Evolutionary conservation across 2,329 filamentous ascomycete genomes (phyloP).

Genomic region (Mollisiaceae sp.): DNA sequence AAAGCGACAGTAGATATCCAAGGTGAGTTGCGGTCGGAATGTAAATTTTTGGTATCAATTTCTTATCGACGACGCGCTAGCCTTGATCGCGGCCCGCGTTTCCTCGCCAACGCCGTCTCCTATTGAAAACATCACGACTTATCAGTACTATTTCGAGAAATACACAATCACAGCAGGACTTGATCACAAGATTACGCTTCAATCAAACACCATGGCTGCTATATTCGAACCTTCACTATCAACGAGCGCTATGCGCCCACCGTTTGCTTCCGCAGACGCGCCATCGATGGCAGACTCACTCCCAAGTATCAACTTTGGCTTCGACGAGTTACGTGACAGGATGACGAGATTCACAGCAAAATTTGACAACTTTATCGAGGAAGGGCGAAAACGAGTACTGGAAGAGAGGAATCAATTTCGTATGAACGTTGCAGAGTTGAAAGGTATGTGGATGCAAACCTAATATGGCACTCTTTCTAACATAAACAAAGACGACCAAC

Average conservation of each 20-base stretch:
- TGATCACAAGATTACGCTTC: background rate
- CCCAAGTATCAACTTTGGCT: slow-evolving; percentile 92
- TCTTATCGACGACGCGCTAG: slow-evolving; percentile 14
- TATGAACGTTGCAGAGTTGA: slow-evolving; percentile 85
- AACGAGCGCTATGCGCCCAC: slow-evolving; percentile 54
- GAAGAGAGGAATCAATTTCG: slow-evolving; percentile 95
- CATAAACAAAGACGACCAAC: slow-evolving; percentile 76
- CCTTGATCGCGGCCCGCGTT: slow-evolving; percentile 12
- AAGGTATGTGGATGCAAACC: slow-evolving; percentile 63
- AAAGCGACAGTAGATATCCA: background rate
- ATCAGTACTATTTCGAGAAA: background rate
- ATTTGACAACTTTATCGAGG: slow-evolving; percentile 94
- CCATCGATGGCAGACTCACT: slow-evolving; percentile 78
- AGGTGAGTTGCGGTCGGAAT: background rate
- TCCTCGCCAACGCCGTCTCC: slow-evolving; percentile 21
- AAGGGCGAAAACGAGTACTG: slow-evolving; percentile 84
- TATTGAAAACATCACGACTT: slow-evolving; percentile 12
- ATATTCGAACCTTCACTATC: slow-evolving; percentile 74
- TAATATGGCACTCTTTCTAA: slow-evolving; percentile 18
- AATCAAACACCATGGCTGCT: slow-evolving; percentile 53
- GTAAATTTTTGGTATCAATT: slow-evolving; percentile 12
- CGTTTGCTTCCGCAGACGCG: slow-evolving; percentile 59
- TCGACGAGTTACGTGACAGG: slow-evolving; percentile 91
- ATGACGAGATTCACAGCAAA: slow-evolving; percentile 91
- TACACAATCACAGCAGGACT: slow-evolving; percentile 8